These are phyloP conservation scores for Kwoniella dendrophila DNA, from an alignment of 768 basidiomycete species.

Conservation along the genomic window DNA sequence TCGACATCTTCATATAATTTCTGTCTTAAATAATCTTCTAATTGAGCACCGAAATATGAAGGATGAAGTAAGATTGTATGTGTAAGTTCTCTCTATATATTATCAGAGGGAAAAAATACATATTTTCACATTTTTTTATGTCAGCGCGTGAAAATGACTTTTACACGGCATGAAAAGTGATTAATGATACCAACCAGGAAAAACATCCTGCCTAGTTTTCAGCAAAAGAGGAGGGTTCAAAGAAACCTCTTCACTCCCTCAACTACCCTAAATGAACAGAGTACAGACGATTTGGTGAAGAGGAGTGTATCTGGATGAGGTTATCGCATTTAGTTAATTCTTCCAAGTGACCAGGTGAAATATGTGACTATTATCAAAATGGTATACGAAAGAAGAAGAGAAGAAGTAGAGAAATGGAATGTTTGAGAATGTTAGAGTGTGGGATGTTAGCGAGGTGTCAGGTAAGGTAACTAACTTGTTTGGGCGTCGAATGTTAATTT, in stretches of 20 bases:
- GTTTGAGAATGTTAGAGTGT: conserved; percentile 1
- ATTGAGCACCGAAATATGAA: conserved; percentile 95
- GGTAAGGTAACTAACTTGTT: conserved; percentile 6
- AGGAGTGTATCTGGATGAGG: conserved; percentile 10
- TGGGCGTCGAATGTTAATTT: background rate
- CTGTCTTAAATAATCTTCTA: conserved; percentile 87
- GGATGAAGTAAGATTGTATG: conserved; percentile 97
- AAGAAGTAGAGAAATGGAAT: background rate
- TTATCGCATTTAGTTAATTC: conserved; percentile 1
- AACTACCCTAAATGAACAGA: background rate
- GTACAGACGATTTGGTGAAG: conserved; percentile 1
- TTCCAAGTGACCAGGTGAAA: background rate
- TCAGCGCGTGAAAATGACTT: conserved; percentile 16
- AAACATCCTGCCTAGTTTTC: conserved; percentile 41
- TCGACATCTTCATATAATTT: conserved; percentile 96
- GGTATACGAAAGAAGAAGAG: conserved; percentile 1
- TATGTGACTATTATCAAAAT: background rate
- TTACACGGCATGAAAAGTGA: background rate
- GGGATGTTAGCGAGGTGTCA: background rate
- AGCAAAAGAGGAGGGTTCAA: background rate
- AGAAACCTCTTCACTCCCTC: conserved; percentile 11
- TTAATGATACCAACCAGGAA: conserved; percentile 50
- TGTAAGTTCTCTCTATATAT: conserved; percentile 83
- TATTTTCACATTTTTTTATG: conserved; percentile 5
- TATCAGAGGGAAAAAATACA: background rate